A percentile compares a stretch with the other conserved stretches of the same genome.
phyloP scores from a whole-genome alignment of 768 basidiomycete genomes.

The Epithele typhae region DNA sequence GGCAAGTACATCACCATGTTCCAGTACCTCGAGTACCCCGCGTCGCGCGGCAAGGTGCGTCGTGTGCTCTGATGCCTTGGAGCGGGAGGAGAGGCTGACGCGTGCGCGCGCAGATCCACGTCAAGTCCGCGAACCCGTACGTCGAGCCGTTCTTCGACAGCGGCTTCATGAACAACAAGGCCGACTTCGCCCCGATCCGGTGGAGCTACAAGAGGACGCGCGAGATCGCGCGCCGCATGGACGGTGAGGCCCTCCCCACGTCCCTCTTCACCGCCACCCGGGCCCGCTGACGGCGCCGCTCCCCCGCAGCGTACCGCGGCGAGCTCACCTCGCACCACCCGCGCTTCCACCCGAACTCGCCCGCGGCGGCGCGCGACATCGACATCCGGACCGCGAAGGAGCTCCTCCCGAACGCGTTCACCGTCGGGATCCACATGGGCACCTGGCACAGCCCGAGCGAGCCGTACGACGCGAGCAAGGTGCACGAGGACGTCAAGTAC shows the following conservation, averaged over 20 bases:
- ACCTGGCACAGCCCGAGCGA: slow-evolving; percentile 61
- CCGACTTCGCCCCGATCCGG: slow-evolving; percentile 70
- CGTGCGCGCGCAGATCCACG: slow-evolving; percentile 47
- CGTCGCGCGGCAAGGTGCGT: slow-evolving; percentile 63
- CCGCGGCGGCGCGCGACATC: slow-evolving; percentile 56
- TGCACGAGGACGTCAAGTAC: slow-evolving; percentile 65
- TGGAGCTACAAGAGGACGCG: slow-evolving; percentile 79
- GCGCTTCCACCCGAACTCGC: slow-evolving; percentile 66
- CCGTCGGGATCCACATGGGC: slow-evolving; percentile 71
- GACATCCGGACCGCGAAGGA: slow-evolving; percentile 66
- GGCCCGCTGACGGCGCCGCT: not conserved
- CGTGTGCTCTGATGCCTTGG: not conserved
- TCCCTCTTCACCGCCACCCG: not conserved
- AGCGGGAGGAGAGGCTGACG: not conserved
- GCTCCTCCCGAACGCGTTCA: slow-evolving; percentile 54
- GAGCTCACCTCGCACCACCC: slow-evolving; percentile 72
- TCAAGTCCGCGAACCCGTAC: slow-evolving; percentile 57
- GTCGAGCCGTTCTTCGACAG: slow-evolving; percentile 61
- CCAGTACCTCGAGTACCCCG: slow-evolving; percentile 75
- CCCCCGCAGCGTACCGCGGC: slow-evolving; percentile 54
- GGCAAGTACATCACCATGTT: slow-evolving; percentile 74
- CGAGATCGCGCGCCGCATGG: slow-evolving; percentile 69
- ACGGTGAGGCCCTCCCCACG: slow-evolving; percentile 36
- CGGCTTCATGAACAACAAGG: slow-evolving; percentile 79
- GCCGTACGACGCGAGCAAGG: slow-evolving; percentile 46